Conservation (phyloP, 2,329 filamentous ascomycete species). For the Scedosporium dehoogii region DNA sequence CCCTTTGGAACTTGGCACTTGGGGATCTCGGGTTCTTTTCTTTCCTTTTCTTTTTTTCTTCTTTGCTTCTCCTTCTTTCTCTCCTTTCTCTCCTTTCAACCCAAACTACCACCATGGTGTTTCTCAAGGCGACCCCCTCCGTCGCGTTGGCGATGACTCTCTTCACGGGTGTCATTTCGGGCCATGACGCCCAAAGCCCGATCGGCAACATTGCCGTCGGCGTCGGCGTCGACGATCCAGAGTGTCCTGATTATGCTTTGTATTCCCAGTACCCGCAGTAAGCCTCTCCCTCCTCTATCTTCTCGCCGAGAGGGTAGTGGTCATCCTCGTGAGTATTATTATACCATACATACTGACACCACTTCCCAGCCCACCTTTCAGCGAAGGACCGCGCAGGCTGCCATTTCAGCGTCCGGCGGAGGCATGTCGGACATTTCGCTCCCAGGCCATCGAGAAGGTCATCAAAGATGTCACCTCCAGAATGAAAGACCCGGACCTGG, state of each 20-base stretch:
- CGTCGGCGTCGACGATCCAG: slow-evolving; percentile 13
- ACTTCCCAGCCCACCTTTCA: slow-evolving; percentile 58
- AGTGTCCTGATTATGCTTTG: slow-evolving; percentile 30
- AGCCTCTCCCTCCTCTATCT: slow-evolving; percentile 8
- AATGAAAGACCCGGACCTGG: slow-evolving; percentile 78
- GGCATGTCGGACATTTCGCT: slow-evolving; percentile 82
- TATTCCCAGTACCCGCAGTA: slow-evolving; percentile 31
- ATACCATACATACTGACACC: slow-evolving; percentile 6
- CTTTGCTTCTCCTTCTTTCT: no score
- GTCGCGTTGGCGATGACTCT: no score
- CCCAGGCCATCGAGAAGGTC: slow-evolving; percentile 75
- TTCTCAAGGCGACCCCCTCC: no score
- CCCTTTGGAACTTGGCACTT: no score
- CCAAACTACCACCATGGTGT: no score
- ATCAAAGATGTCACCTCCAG: slow-evolving; percentile 72
- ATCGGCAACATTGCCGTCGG: background rate
- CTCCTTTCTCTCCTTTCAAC: no score
- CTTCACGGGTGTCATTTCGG: no score
- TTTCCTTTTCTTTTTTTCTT: no score
- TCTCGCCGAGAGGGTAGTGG: background rate
- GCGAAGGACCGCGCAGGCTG: slow-evolving; percentile 65
- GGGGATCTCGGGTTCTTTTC: no score
- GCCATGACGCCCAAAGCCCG: background rate
- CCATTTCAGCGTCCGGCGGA: slow-evolving; percentile 77
- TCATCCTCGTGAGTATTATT: background rate